Evolutionary conservation across 768 basidiomycete genomes (phyloP), one percentile per base, ranked within the genome.

Genomic region (Cantharellus cinnabarinus): DNA sequence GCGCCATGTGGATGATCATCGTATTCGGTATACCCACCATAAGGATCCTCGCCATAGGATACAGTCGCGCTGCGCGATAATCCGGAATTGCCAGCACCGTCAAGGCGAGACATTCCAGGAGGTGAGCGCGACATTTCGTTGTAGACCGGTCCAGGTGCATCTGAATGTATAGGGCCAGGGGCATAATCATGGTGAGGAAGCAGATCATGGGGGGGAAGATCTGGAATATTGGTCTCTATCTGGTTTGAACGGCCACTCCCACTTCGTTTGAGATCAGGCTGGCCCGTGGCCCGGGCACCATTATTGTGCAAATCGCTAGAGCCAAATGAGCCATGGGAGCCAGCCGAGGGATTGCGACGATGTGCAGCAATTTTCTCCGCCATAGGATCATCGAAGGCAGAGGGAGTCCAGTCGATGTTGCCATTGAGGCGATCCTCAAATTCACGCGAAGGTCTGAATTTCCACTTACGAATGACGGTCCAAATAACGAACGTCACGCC

Each of bases 381-480:
- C 55, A 75, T 68, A 60, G 69, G 75, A 41, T 64, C 57, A 59
- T 77, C 75, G 4, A 76, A 76, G 58, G 67, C 71, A 51, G 77
- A 75, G n/a, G 85, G 85, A 66, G 84, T 79, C 86, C 85, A 90
- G 72, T 89, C 81, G 67, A 90, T 87, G 52, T 10, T 10, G 61
- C 89, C 88, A 61, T 84, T 79, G 73, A 93, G 79, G 64, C 88
- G 85, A 62, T 81, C 79, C 65, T 87, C 84, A 68, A 90, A 90
- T 65, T 78, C 76, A 66, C 78, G 75, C 39, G 88, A 89, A 60
- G 83, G 79, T 58, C 79, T 80, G 66, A 90, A 81, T 72, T 89
- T 89, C 84, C 86, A 89, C 70, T 90, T 89, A 73, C 89, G 83
- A 75, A 90, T 85, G 66, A 89, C 71, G 54, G 88, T 91, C 89